Conservation (phyloP, 2,329 filamentous ascomycete genomes). For the Rutstroemia sp. region DNA sequence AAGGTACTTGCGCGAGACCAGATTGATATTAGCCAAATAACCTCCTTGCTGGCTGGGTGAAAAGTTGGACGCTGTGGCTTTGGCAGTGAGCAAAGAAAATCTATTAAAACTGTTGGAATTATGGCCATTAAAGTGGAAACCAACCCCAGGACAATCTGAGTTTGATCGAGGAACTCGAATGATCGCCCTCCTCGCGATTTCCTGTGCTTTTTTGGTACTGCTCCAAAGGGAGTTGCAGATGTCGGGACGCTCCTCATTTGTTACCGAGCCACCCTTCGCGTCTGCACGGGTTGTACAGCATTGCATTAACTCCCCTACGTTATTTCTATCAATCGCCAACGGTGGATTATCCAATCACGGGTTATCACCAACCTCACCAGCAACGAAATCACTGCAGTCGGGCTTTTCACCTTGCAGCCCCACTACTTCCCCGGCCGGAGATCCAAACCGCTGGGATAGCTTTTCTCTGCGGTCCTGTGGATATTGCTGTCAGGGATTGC, state of each 20-base stretch:
- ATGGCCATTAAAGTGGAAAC: constrained; percentile 6
- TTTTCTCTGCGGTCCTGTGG: constrained; percentile 1
- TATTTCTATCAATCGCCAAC: constrained; percentile 6
- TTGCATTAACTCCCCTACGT: neutral
- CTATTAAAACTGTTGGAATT: neutral
- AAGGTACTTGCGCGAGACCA: constrained; percentile 2
- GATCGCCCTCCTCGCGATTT: constrained; percentile 4
- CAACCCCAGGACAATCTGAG: constrained; percentile 3
- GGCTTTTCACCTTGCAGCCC: constrained; percentile 5
- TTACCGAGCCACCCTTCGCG: constrained; percentile 4
- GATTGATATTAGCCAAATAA: constrained; percentile 3
- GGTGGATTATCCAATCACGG: neutral
- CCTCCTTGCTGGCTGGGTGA: constrained; percentile 1
- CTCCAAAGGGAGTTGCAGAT: constrained; percentile 3
- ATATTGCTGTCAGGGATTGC: neutral
- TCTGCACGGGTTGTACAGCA: constrained; percentile 8
- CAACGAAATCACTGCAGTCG: constrained; percentile 4
- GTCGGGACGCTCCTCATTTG: constrained; percentile 12
- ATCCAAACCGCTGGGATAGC: constrained; percentile 6
- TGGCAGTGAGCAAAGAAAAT: constrained; percentile 1
- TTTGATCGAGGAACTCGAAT: constrained; percentile 2
- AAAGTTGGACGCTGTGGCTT: constrained; percentile 1
- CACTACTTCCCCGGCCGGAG: constrained; percentile 9
- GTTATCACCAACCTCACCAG: neutral
- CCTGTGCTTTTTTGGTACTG: constrained; percentile 1